Evolutionary conservation across 495 filamentous ascomycete species (phyloP), one percentile per base, ranked within the genome.

Genomic region (Arthonia radiata): DNA sequence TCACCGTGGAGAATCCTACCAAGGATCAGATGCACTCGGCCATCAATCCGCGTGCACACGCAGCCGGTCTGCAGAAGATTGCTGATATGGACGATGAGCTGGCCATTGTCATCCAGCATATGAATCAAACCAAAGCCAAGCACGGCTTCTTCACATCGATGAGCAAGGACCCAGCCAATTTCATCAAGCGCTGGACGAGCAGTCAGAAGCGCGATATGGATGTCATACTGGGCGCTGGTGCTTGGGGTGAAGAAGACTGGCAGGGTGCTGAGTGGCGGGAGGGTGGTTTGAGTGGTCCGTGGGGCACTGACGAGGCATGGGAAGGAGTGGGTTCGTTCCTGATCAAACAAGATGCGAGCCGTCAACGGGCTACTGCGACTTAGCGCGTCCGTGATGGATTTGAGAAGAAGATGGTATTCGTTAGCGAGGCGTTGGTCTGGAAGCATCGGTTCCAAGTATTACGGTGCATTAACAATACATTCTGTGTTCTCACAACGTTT

Each of bases 191-290:
- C 36, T 97, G 83, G 86, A 54, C 89, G 31, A 72, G 66, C 38
- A 76, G 67, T 4, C 86, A 97, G 56, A 74, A 72, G 41, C 51
- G 86, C 25, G 86, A 97, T 48, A 53, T 94, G 27, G 83, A 93
- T 44, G 67, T 82, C 6, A 68, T 94, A 23, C 49, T 83, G 25
- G 86, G 86, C 18, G 89, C 93, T 47, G 65, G 64, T 3, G 57
- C 57, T 23, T 55, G 69, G 15, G 32, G n/a, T n/a, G n/a, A n/a
- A n/a, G n/a, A n/a, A n/a, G n/a, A n/a, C n/a, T n/a, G n/a, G n/a
- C n/a, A n/a, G n/a, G n/a, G n/a, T n/a, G n/a, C n/a, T n/a, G n/a
- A n/a, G 28, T 3, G 15, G 21, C 6, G 26, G 8, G 17, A 22
- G 10, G 68, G 69, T 5, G 71, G 64, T 24, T 22, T 11, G 11